phyloP scores from a whole-genome alignment of 768 basidiomycete genomes.

The Rhizopogon salebrosus region DNA sequence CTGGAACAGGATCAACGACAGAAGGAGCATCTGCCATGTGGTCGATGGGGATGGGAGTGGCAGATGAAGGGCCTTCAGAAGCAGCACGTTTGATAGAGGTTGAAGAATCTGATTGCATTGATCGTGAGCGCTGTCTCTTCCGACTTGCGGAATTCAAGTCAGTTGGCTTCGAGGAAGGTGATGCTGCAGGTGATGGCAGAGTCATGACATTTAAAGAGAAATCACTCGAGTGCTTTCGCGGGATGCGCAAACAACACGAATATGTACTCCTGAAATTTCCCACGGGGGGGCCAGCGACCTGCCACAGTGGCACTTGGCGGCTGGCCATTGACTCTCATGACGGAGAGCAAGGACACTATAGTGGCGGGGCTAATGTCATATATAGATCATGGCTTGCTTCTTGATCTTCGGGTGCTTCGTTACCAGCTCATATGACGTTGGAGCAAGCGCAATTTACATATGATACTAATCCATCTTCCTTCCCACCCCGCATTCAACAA shows the following conservation, averaged over 20 bases:
- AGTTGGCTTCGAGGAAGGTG: constrained; percentile 37
- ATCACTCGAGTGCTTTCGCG: background rate
- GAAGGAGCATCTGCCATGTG: constrained; percentile 30
- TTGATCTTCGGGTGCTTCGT: too few relatives aligned
- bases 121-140: constrained; percentile 71
- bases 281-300: background rate
- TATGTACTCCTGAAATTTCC: background rate
- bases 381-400: too few relatives aligned
- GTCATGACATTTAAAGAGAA: constrained; percentile 36
- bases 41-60: constrained; percentile 26
- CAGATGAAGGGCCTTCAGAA: constrained; percentile 56
- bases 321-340: too few relatives aligned
- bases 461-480: background rate
- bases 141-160: constrained; percentile 33
- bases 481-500: background rate
- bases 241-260: background rate
- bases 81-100: constrained; percentile 78
- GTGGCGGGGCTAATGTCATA: too few relatives aligned
- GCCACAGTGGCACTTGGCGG: too few relatives aligned
- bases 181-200: constrained; percentile 35
- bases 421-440: too few relatives aligned
- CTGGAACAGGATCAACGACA: constrained; percentile 30
- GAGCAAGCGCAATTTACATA: too few relatives aligned
- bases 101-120: constrained; percentile 70
- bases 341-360: too few relatives aligned